Percentiles rank a stretch among this genome's conserved stretches.
phyloP scores from a whole-genome alignment of 2,329 filamentous ascomycete species.

The Pestalotiopsis sp. region DNA sequence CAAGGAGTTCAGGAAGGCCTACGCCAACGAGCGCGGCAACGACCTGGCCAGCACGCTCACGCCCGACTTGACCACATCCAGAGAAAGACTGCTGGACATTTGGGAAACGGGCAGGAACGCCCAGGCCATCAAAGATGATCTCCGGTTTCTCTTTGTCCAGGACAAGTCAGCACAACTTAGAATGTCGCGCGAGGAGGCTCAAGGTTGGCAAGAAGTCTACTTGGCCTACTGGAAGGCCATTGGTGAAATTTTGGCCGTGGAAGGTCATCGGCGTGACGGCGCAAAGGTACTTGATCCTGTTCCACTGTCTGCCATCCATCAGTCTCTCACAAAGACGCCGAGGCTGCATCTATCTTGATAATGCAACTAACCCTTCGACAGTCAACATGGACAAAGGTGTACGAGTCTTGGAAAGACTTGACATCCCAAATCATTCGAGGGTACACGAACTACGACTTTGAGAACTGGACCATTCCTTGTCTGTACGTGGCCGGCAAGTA shows the following conservation, averaged over 20 bases:
- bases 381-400: conserved; percentile 80
- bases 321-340: neutral
- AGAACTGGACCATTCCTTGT: conserved; percentile 91
- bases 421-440: conserved; percentile 77
- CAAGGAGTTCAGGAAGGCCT: conserved; percentile 71
- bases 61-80: conserved; percentile 68
- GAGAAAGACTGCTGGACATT: conserved; percentile 70
- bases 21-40: conserved; percentile 68
- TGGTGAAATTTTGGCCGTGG: conserved; percentile 70
- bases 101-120: conserved; percentile 68
- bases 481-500: conserved; percentile 88
- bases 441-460: conserved; percentile 76
- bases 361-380: conserved; percentile 22
- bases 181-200: conserved; percentile 68
- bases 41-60: conserved; percentile 75
- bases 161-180: conserved; percentile 55
- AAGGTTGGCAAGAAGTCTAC: conserved; percentile 88
- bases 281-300: conserved; percentile 28
- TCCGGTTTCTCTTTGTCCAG: conserved; percentile 73
- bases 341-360: neutral
- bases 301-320: neutral
- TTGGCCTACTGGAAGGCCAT: conserved; percentile 81
- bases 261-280: conserved; percentile 48
- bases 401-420: conserved; percentile 87
- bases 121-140: conserved; percentile 66